A percentile compares a stretch with the other conserved stretches of the same genome.
phyloP scores from a whole-genome alignment of 805 yeast genomes.

The Barnettozyma californica region DNA sequence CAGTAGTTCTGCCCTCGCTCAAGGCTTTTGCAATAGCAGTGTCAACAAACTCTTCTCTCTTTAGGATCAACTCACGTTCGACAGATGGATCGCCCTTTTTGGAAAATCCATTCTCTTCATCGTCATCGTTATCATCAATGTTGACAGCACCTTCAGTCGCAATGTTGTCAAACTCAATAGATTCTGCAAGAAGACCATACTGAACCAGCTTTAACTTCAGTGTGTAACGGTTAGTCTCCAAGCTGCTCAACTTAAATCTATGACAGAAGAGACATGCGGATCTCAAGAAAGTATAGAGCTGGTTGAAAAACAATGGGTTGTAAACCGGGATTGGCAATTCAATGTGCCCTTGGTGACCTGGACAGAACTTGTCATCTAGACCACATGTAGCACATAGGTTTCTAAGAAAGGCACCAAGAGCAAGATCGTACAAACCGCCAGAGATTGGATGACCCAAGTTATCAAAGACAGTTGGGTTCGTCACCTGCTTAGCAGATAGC shows the following conservation, averaged over 20 bases:
- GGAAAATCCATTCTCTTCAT: constrained; percentile 21
- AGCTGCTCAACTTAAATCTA: constrained; percentile 62
- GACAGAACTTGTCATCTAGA: constrained; percentile 87
- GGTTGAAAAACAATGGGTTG: constrained; percentile 91
- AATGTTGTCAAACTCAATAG: constrained; percentile 66
- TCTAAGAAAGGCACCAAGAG: constrained; percentile 90
- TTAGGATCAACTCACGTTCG: constrained; percentile 44
- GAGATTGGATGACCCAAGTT: constrained; percentile 92
- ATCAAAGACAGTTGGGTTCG: constrained; percentile 94
- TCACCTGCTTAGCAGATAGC: constrained; percentile 90
- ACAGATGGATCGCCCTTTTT: constrained; percentile 31
- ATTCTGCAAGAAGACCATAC: constrained; percentile 81
- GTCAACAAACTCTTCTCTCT: constrained; percentile 67
- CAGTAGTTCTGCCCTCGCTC: constrained; percentile 66
- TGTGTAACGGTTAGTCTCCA: constrained; percentile 69
- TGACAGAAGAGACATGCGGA: constrained; percentile 88
- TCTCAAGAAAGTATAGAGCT: constrained; percentile 79
- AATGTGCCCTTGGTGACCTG: constrained; percentile 98
- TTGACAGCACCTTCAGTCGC: constrained; percentile 31
- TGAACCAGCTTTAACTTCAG: constrained; percentile 81
- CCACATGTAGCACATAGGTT: constrained; percentile 94
- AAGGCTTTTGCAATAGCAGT: constrained; percentile 68
- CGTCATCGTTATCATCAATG: constrained; percentile 48
- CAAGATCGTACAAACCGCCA: constrained; percentile 89
- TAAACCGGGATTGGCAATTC: constrained; percentile 94